These are phyloP conservation scores for Beauveria sp. DNA, from an alignment of 2,329 filamentous ascomycete species.

Conservation along the genomic window DNA sequence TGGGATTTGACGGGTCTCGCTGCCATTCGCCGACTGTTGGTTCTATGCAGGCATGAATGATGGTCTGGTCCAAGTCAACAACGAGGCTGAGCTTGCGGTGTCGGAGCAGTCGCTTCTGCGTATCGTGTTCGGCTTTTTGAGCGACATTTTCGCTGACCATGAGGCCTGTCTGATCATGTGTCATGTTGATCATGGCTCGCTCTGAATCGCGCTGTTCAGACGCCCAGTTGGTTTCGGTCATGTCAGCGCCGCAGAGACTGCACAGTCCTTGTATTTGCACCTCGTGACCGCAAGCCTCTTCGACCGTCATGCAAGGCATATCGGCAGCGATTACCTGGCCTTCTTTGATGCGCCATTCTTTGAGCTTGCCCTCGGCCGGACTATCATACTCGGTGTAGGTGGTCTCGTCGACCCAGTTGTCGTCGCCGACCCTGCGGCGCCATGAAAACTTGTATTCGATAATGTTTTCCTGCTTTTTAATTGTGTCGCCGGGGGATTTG, in stretches of 20 bases:
- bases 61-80: slow-evolving; percentile 95
- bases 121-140: slow-evolving; percentile 71
- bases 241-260: slow-evolving; percentile 87
- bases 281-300: slow-evolving; percentile 86
- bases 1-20: slow-evolving; percentile 78
- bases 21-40: slow-evolving; percentile 96
- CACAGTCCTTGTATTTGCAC: slow-evolving; percentile 88
- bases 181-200: slow-evolving; percentile 89
- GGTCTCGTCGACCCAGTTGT: slow-evolving; percentile 52
- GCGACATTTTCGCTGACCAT: slow-evolving; percentile 81
- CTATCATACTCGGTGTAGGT: slow-evolving; percentile 73
- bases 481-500: slow-evolving; percentile 64
- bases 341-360: slow-evolving; percentile 65
- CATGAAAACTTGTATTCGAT: slow-evolving; percentile 85
- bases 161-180: slow-evolving; percentile 81
- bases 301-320: slow-evolving; percentile 61
- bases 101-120: slow-evolving; percentile 73
- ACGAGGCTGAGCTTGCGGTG: slow-evolving; percentile 84
- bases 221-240: slow-evolving; percentile 85
- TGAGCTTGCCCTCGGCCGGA: slow-evolving; percentile 71
- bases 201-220: slow-evolving; percentile 70
- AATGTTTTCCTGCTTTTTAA: slow-evolving; percentile 69
- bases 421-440: slow-evolving; percentile 67
- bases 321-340: slow-evolving; percentile 57
- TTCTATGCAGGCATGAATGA: slow-evolving; percentile 96